Conservation (phyloP, 305 asterid species). For the Andrographis paniculata region DNA sequence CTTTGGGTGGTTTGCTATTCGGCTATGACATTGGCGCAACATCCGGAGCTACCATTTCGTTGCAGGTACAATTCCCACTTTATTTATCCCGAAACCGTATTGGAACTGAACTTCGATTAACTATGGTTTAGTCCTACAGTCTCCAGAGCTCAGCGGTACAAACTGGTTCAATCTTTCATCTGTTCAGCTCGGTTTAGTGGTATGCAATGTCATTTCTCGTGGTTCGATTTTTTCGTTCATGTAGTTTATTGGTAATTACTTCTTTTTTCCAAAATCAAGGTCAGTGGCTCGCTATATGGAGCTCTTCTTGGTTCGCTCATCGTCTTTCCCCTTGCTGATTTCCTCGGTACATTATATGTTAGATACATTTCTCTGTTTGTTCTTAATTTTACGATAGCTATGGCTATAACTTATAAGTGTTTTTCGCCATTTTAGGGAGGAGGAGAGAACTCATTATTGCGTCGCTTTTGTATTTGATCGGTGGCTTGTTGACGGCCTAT, state of each 20-base stretch:
- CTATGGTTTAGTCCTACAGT: conserved; percentile 35
- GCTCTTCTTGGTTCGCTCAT: conserved; percentile 88
- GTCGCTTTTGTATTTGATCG: conserved; percentile 53
- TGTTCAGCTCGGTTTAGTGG: conserved; percentile 96
- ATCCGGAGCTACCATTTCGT: conserved; percentile 87
- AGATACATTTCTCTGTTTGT: conserved; percentile 1
- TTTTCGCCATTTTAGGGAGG: conserved; percentile 56
- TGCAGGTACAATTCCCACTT: conserved; percentile 53
- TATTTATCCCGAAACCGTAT: conserved; percentile 10
- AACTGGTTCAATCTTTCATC: conserved; percentile 84
- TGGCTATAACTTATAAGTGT: neutral
- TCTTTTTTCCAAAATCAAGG: conserved; percentile 40
- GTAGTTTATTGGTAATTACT: conserved; percentile 11
- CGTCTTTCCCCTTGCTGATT: conserved; percentile 82
- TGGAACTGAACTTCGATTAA: neutral
- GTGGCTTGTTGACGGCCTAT: conserved; percentile 74
- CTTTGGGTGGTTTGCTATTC: conserved; percentile 88
- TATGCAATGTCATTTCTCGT: conserved; percentile 23
- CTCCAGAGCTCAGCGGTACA: conserved; percentile 88
- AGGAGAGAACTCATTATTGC: conserved; percentile 85
- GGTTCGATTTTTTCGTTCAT: conserved; percentile 7
- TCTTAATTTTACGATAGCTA: conserved; percentile 10
- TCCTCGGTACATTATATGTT: conserved; percentile 56
- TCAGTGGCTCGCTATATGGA: conserved; percentile 97
- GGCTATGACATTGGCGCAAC: conserved; percentile 99